Conservation (phyloP, 768 basidiomycete genomes). For the Tylopilus subfusipes region DNA sequence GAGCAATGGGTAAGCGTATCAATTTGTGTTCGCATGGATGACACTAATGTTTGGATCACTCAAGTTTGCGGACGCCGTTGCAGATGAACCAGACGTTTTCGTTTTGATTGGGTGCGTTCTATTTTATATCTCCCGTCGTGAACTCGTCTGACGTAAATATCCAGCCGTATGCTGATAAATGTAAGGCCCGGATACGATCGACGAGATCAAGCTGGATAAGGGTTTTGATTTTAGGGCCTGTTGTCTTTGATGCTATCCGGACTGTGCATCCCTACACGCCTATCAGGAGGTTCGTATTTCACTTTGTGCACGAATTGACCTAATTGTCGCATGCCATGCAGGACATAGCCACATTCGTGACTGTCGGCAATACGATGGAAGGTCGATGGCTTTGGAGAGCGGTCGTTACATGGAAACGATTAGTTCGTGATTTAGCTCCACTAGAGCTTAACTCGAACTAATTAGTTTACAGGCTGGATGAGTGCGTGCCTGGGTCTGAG, state of each 20-base stretch:
- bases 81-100: slow-evolving; percentile 81
- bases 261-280: slow-evolving; percentile 67
- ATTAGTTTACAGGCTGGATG: slow-evolving; percentile 47
- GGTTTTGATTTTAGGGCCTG: slow-evolving; percentile 47
- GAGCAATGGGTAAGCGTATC: slow-evolving; percentile 60
- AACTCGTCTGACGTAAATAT: background rate
- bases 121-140: background rate
- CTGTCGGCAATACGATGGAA: slow-evolving; percentile 24
- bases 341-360: slow-evolving; percentile 47
- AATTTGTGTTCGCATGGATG: background rate
- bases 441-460: background rate
- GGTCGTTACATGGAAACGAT: slow-evolving; percentile 93
- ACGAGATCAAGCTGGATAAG: background rate
- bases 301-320: background rate
- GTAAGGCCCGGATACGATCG: slow-evolving; percentile 33
- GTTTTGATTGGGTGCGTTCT: slow-evolving; percentile 57
- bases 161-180: slow-evolving; percentile 83
- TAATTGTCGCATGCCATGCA: too few species aligned
- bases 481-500: slow-evolving; percentile 38
- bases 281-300: slow-evolving; percentile 56
- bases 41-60: background rate
- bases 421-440: slow-evolving; percentile 40
- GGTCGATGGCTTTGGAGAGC: slow-evolving; percentile 55
- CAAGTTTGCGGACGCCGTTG: slow-evolving; percentile 75
- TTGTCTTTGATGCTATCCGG: slow-evolving; percentile 72